phyloP scores from a whole-genome alignment of 2,329 filamentous ascomycete species.

The Ophiostoma pallidulum region DNA sequence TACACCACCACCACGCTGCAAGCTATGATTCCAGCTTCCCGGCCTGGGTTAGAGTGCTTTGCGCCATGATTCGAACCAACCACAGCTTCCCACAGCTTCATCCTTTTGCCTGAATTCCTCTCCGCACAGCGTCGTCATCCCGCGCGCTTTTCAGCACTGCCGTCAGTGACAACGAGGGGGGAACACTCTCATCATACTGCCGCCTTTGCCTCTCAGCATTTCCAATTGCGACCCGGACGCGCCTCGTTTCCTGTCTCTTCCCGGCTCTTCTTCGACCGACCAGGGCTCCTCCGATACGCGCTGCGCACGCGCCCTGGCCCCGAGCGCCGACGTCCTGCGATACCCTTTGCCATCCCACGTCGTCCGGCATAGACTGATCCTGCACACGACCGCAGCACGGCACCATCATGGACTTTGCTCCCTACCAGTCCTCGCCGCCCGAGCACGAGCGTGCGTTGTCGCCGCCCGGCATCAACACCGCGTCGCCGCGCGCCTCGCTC shows the following conservation, averaged over 20 bases:
- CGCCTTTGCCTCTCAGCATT: no score
- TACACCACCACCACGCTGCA: no score
- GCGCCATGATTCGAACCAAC: background rate
- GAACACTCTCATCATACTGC: background rate
- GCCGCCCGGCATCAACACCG: constrained; percentile 42
- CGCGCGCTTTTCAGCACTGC: background rate
- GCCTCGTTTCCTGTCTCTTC: no score
- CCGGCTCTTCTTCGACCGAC: no score
- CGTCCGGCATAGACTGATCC: no score
- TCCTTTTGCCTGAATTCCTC: background rate
- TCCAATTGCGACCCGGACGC: no score
- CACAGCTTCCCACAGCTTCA: constrained; percentile 6
- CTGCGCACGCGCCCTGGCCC: background rate
- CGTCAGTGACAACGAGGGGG: background rate
- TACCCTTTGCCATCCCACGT: no score
- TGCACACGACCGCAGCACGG: no score
- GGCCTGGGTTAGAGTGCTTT: no score
- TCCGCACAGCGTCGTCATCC: constrained; percentile 9
- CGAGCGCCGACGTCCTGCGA: no score
- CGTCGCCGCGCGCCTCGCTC: constrained; percentile 50
- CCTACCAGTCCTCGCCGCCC: constrained; percentile 87
- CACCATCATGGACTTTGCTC: constrained; percentile 76
- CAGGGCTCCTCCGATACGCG: background rate
- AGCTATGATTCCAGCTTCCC: no score
- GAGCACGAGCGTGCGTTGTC: constrained; percentile 75